Percentiles rank a stretch among this genome's conserved stretches.
Evolutionary conservation across 805 yeast genomes (phyloP).

Genomic region (Torulaspora microellipsoides): DNA sequence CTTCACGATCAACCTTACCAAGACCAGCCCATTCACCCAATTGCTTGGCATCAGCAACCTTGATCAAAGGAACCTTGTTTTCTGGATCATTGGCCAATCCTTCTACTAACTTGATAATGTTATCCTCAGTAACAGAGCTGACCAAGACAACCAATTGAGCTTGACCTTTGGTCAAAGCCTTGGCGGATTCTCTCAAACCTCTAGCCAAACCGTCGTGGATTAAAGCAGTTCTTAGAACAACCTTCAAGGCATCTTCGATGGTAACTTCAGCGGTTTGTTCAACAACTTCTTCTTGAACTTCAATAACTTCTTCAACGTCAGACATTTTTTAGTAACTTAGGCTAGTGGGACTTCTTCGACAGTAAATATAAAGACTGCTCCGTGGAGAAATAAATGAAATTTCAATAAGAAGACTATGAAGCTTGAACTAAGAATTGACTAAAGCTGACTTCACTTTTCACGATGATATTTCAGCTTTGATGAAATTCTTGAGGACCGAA

Average conservation of each 20-base stretch:
- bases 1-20: conserved; percentile 99
- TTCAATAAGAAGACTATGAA: no score
- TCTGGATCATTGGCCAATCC: conserved; percentile 98
- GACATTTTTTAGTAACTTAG: conserved; percentile 51
- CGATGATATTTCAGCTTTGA: no score
- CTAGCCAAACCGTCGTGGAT: conserved; percentile 99
- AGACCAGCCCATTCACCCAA: conserved; percentile 99
- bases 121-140: conserved; percentile 97
- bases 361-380: conserved; percentile 49
- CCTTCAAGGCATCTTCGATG: conserved; percentile 97
- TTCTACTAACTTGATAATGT: conserved; percentile 95
- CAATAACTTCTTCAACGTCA: conserved; percentile 90
- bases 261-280: conserved; percentile 86
- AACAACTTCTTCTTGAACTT: conserved; percentile 75
- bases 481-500: no score
- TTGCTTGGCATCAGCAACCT: conserved; percentile 99
- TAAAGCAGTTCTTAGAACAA: conserved; percentile 95
- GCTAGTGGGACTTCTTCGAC: conserved; percentile 68
- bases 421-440: no score
- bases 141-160: conserved; percentile 97
- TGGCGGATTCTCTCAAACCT: conserved; percentile 99
- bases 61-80: conserved; percentile 94
- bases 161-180: conserved; percentile 96
- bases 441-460: no score
- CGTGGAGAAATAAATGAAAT: conserved; percentile 31